Percentiles rank a stretch among this genome's conserved stretches.
phyloP scores from a whole-genome alignment of 2,329 filamentous ascomycete genomes.

The Colletotrichum endophyticum region DNA sequence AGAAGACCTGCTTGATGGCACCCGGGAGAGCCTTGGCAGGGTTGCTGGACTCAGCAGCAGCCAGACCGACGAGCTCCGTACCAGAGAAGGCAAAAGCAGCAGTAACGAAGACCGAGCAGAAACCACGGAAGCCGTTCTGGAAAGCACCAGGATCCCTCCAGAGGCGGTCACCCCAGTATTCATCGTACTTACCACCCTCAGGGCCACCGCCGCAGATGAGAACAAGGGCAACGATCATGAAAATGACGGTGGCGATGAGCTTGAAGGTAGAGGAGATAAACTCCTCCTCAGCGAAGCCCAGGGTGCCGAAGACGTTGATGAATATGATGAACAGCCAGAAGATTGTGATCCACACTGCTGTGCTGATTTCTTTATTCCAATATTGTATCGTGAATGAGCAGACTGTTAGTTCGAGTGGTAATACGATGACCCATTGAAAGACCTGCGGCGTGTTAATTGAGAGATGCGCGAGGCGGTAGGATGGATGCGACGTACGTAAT shows the following conservation, averaged over 20 bases:
- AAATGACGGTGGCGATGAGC: conserved; percentile 61
- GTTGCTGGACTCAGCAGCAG: conserved; percentile 71
- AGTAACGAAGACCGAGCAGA: conserved; percentile 73
- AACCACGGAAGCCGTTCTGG: conserved; percentile 72
- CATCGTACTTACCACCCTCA: conserved; percentile 40
- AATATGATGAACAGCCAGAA: conserved; percentile 54
- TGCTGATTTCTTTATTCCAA: conserved; percentile 52
- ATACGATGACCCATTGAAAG: conserved; percentile 55
- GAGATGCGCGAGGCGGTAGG: neutral
- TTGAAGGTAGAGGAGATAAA: conserved; percentile 62
- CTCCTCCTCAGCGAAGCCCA: conserved; percentile 60
- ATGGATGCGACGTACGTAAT: conserved; percentile 33
- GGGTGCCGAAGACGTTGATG: conserved; percentile 61
- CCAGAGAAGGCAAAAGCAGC: conserved; percentile 73
- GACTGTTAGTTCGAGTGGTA: conserved; percentile 57
- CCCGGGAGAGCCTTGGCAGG: conserved; percentile 75
- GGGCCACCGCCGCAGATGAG: conserved; percentile 64
- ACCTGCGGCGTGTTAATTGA: conserved; percentile 23
- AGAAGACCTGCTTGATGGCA: conserved; percentile 77
- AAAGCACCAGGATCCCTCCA: conserved; percentile 58
- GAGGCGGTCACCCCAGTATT: conserved; percentile 46
- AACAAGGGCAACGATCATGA: conserved; percentile 65
- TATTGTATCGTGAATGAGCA: conserved; percentile 55
- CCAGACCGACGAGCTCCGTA: conserved; percentile 72
- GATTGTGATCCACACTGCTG: conserved; percentile 57